phyloP scores from a whole-genome alignment of 495 filamentous ascomycete species.

The Hypoxylon lenormandii region DNA sequence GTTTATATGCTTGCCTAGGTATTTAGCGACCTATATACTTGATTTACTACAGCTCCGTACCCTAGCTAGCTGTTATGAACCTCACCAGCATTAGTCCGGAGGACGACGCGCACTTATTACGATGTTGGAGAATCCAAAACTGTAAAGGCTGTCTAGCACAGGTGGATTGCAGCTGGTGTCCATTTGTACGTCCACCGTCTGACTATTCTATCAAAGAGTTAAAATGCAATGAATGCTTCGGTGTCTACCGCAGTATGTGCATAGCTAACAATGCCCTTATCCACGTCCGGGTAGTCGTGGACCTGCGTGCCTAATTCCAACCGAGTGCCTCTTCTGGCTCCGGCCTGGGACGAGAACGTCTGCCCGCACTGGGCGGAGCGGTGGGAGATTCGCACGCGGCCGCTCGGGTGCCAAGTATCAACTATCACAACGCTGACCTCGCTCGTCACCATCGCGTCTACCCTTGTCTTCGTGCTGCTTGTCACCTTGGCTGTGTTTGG shows the following conservation, averaged over 20 bases:
- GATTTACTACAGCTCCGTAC: neutral
- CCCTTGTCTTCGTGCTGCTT: conserved; percentile 53
- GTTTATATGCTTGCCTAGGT: too few relatives aligned
- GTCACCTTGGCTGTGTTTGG: conserved; percentile 41
- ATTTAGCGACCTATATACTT: neutral
- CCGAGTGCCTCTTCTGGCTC: conserved; percentile 58
- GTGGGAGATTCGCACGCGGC: conserved; percentile 64
- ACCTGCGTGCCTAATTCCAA: conserved; percentile 63
- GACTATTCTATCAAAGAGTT: conserved; percentile 1
- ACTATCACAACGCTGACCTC: conserved; percentile 62
- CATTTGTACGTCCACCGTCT: conserved; percentile 54
- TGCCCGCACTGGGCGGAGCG: conserved; percentile 64
- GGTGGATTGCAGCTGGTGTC: conserved; percentile 64
- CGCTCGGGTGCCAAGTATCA: conserved; percentile 64
- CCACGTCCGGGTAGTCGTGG: conserved; percentile 53
- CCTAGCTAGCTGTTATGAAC: conserved; percentile 22
- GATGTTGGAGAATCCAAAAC: conserved; percentile 63
- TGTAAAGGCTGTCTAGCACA: conserved; percentile 58
- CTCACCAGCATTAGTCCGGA: neutral
- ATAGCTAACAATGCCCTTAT: neutral
- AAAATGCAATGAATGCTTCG: neutral
- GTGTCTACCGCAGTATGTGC: conserved; percentile 3
- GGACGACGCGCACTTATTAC: conserved; percentile 53
- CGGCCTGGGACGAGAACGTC: conserved; percentile 56
- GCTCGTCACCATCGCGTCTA: conserved; percentile 55